Conservation (phyloP, 2,329 filamentous ascomycete species). For the Fusarium annulatum region DNA sequence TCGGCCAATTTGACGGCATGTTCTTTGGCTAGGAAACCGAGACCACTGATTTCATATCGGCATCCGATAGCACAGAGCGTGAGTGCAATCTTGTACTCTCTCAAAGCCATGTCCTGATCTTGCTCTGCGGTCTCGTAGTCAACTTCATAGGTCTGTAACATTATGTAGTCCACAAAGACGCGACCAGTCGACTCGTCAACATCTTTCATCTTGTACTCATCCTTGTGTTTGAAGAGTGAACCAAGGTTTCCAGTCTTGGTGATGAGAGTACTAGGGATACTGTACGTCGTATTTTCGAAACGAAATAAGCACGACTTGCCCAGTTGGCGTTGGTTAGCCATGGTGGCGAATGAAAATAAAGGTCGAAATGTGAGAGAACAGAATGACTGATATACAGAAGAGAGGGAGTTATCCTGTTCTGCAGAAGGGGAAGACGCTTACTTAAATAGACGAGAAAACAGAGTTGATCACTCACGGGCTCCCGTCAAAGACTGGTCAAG, state of each 20-base stretch:
- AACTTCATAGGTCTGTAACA: neutral
- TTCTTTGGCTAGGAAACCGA: neutral
- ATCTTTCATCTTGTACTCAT: neutral
- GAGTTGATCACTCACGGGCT: neutral
- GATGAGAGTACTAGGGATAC: neutral
- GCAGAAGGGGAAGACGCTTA: neutral
- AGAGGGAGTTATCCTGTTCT: neutral
- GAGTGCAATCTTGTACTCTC: neutral
- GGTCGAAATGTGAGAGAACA: neutral
- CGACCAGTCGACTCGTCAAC: neutral
- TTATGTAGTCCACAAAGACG: neutral
- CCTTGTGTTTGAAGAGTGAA: neutral
- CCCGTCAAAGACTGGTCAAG: neutral
- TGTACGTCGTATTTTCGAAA: neutral
- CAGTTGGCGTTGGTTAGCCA: neutral
- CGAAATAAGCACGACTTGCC: neutral
- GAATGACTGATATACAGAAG: neutral
- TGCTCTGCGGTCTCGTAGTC: neutral
- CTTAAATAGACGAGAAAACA: neutral
- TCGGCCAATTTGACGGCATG: neutral
- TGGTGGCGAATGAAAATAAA: neutral
- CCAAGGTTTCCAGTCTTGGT: neutral
- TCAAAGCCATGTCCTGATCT: neutral
- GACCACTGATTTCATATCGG: neutral
- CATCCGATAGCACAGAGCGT: neutral